Evolutionary conservation across 192 early-diverging fungal genomes (phyloP).

Genomic region (Linnemannia hyalina): DNA sequence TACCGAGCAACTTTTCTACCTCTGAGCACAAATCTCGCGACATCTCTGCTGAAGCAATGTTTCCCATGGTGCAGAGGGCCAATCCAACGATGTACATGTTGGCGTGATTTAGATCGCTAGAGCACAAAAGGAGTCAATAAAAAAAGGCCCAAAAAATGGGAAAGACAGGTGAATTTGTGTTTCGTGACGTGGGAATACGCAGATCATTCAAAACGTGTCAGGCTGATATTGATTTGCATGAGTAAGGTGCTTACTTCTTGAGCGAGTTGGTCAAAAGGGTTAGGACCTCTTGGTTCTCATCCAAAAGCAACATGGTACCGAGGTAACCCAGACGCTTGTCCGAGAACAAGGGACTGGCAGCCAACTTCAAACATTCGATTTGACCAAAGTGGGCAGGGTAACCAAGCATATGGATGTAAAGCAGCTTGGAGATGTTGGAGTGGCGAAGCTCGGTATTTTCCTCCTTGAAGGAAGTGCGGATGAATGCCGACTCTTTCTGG

Average conservation of each 20-base stretch:
- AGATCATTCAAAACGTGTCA: neutral
- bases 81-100: conserved; percentile 98
- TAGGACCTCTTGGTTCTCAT: conserved; percentile 97
- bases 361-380: conserved; percentile 98
- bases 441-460: conserved; percentile 92
- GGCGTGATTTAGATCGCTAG: conserved; percentile 92
- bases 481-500: conserved; percentile 94
- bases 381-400: conserved; percentile 99
- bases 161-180: conserved; percentile 18
- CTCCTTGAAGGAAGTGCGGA: conserved; percentile 97
- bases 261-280: conserved; percentile 98
- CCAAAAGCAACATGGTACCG: conserved; percentile 96
- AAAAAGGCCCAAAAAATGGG: too few relatives aligned
- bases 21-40: conserved; percentile 93
- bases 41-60: conserved; percentile 97
- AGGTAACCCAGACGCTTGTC: conserved; percentile 99
- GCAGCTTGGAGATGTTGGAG: conserved; percentile 95
- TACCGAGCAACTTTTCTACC: conserved; percentile 92
- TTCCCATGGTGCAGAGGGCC: conserved; percentile 95
- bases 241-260: conserved; percentile 80
- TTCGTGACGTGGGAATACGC: conserved; percentile 1
- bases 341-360: conserved; percentile 91
- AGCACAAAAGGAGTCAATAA: neutral
- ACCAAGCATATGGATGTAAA: conserved; percentile 99
- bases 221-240: neutral